A percentile compares a stretch with the other conserved stretches of the same genome.
Evolutionary conservation across 495 filamentous ascomycete species (phyloP).

Genomic region (Neurospora sp.): DNA sequence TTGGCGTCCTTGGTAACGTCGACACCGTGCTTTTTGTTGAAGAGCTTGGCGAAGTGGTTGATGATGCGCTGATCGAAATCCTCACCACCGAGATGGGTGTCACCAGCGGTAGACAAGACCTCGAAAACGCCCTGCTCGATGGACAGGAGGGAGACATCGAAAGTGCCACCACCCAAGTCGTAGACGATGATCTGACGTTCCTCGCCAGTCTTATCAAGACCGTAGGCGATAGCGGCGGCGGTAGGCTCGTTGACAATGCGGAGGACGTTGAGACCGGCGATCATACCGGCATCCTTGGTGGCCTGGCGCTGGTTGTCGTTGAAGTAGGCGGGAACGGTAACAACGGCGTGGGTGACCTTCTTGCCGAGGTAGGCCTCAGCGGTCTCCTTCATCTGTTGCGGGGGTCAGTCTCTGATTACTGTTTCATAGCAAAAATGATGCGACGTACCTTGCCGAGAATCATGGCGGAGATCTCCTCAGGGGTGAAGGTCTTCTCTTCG

Average conservation of each 20-base stretch:
- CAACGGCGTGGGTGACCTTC: constrained; percentile 93
- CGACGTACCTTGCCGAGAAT: constrained; percentile 55
- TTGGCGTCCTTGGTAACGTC: constrained; percentile 92
- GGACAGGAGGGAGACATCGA: constrained; percentile 97
- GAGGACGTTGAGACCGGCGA: constrained; percentile 91
- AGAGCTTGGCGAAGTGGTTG: constrained; percentile 93
- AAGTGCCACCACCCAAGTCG: constrained; percentile 99
- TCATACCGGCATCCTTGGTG: constrained; percentile 93
- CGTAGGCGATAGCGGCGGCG: constrained; percentile 79
- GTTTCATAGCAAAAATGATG: constrained; percentile 3
- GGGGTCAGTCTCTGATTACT: constrained; percentile 4
- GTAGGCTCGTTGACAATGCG: constrained; percentile 96
- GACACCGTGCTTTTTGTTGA: constrained; percentile 96
- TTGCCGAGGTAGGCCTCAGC: constrained; percentile 89
- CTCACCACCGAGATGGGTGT: constrained; percentile 98
- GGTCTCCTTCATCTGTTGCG: constrained; percentile 79
- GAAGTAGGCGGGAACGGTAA: constrained; percentile 98
- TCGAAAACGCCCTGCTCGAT: constrained; percentile 98
- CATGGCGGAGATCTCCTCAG: constrained; percentile 83
- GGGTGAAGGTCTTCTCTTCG: constrained; percentile 65
- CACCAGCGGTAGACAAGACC: constrained; percentile 95
- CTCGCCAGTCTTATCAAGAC: constrained; percentile 74
- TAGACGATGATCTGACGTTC: constrained; percentile 92
- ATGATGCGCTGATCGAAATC: constrained; percentile 99
- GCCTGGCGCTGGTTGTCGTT: constrained; percentile 98